Evolutionary conservation across 352 stramenopile genomes (phyloP), one percentile per base, ranked within the genome.

Genomic region (Phytophthora boehmeriae): DNA sequence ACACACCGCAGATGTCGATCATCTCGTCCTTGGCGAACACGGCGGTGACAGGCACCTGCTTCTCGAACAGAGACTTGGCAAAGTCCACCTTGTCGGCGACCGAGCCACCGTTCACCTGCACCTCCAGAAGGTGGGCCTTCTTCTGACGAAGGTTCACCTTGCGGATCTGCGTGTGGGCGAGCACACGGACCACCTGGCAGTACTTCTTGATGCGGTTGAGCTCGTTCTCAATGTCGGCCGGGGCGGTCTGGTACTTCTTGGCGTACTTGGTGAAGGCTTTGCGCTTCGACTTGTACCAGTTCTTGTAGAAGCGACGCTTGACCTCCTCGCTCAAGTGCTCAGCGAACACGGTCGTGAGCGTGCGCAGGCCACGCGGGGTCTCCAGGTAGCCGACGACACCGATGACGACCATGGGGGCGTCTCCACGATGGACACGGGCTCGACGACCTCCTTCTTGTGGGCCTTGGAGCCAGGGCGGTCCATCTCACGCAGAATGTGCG

Each of bases 241-340:
- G 83, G 58, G 86, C 88, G 43, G 97, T 97, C 59, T 96, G 86
- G 92, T 98, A 99, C 87, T 99, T 99, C 88, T 99, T 99, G 60
- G 97, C 96, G 85, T 99, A 99, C 88, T 99, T 99, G 83, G 97
- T 99, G 91, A 99, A 99, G 55, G 98, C 98, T 97, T 99, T 99
- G 61, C 98, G 97, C 97, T 99, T 99, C 75, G 85, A 96, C 72
- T 97, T 97, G 89, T 99, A 99, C 98, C 98, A 99, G 95, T 99
- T 99, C 97, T 99, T 99, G 97, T 99, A 99, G 83, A 99, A 98
- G 74, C 98, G 95, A 89, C 97, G 96, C 94, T 98, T 99, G 66
- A 99, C 70, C 75, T 99, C 97, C 70, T 99, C 97, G 77, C 79
- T 98, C 75, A 99, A 90, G 86, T 99, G 97, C 90, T 99, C 93